Conservation (phyloP, 495 filamentous ascomycete genomes). For the Aspergillus heteromorphus region DNA sequence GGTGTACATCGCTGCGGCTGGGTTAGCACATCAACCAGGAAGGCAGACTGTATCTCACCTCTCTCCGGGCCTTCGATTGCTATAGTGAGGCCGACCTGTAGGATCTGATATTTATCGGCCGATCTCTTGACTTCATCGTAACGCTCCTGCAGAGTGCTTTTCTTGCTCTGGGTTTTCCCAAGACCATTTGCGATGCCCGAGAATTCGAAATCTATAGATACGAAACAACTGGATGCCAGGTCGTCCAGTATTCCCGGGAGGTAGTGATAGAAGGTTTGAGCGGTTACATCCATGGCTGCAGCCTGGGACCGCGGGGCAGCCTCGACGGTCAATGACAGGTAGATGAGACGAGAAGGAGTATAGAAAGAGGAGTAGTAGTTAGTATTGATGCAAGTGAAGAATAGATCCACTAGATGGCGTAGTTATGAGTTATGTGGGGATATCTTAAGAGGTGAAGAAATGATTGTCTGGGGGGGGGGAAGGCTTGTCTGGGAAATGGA, state of each 20-base stretch:
- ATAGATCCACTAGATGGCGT: not conserved
- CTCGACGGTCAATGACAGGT: not conserved
- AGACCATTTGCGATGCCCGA: conserved; percentile 53
- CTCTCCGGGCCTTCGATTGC: conserved; percentile 48
- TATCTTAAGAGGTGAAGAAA: too few species aligned
- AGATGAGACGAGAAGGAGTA: not conserved
- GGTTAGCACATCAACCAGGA: not conserved
- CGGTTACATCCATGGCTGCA: conserved; percentile 58
- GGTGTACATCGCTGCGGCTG: conserved; percentile 45
- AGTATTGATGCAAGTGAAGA: not conserved
- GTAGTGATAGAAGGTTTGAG: conserved; percentile 44
- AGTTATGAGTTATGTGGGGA: too few species aligned
- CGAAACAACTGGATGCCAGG: conserved; percentile 57
- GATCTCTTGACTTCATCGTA: conserved; percentile 60
- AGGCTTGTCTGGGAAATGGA: not conserved
- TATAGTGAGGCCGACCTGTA: conserved; percentile 74
- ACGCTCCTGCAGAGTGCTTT: conserved; percentile 52
- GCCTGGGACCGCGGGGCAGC: not conserved
- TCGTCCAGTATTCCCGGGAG: conserved; percentile 56
- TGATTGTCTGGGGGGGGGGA: not conserved
- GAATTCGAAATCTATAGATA: conserved; percentile 72
- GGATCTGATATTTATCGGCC: conserved; percentile 64
- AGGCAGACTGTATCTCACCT: conserved; percentile 21
- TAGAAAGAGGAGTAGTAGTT: not conserved
- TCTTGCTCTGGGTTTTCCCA: conserved; percentile 17